phyloP scores from a whole-genome alignment of 2,329 filamentous ascomycete genomes.

The Fusarium coicis region DNA sequence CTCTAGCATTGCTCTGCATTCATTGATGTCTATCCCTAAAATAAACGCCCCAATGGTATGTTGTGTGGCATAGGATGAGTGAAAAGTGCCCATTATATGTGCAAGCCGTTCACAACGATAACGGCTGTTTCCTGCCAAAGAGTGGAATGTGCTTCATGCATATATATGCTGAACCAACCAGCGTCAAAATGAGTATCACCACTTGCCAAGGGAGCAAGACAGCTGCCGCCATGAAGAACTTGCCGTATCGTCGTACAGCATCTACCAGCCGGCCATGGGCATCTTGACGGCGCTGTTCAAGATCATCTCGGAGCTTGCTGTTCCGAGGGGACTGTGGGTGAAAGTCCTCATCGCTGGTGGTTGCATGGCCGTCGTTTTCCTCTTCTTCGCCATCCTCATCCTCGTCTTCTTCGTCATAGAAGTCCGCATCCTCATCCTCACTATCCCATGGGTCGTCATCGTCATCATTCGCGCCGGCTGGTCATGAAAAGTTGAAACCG shows the following conservation, averaged over 20 bases:
- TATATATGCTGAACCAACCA: constrained; percentile 54
- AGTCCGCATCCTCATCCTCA: constrained; percentile 45
- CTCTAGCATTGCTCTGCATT: constrained; percentile 11
- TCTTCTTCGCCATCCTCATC: constrained; percentile 40
- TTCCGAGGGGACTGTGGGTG: constrained; percentile 21
- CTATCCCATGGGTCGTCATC: constrained; percentile 48
- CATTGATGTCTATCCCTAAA: constrained; percentile 34
- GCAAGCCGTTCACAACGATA: constrained; percentile 40
- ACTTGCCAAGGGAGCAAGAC: constrained; percentile 60
- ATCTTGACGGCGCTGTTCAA: constrained; percentile 48
- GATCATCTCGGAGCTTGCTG: constrained; percentile 45
- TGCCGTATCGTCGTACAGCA: constrained; percentile 55
- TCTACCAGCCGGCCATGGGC: constrained; percentile 54
- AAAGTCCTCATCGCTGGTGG: constrained; percentile 34
- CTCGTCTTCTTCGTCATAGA: constrained; percentile 40
- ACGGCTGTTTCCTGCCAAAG: constrained; percentile 33
- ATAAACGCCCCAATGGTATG: constrained; percentile 48
- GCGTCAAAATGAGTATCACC: constrained; percentile 50
- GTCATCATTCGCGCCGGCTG: constrained; percentile 53
- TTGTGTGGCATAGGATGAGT: constrained; percentile 33
- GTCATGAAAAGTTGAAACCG: constrained; percentile 61
- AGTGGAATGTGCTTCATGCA: constrained; percentile 48
- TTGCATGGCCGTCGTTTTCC: constrained; percentile 41
- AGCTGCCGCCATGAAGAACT: constrained; percentile 55
- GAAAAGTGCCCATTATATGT: constrained; percentile 17